phyloP scores from a whole-genome alignment of 208 protist species.

The Endotrypanum monterogeii region DNA sequence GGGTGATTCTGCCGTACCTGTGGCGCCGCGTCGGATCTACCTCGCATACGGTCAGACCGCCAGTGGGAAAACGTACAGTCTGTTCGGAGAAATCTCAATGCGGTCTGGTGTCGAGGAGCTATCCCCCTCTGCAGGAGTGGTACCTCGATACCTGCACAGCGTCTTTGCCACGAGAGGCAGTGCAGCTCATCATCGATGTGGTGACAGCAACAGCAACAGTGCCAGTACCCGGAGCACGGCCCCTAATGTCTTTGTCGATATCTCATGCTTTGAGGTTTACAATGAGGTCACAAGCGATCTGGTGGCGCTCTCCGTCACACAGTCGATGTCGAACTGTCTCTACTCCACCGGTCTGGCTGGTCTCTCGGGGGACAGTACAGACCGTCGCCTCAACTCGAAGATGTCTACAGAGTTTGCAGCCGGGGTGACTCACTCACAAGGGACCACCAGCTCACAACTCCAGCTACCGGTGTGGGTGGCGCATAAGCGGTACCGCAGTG shows the following conservation, averaged over 20 bases:
- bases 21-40: constrained; percentile 29
- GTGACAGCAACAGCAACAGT: neutral
- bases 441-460: neutral
- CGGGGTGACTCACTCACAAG: neutral
- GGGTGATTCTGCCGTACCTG: neutral
- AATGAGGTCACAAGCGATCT: constrained; percentile 78
- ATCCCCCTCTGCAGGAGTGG: constrained; percentile 38
- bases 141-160: constrained; percentile 58
- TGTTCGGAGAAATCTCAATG: constrained; percentile 47
- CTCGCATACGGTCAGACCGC: constrained; percentile 88
- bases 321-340: constrained; percentile 1
- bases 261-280: constrained; percentile 82
- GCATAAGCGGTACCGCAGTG: constrained; percentile 15
- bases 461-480: constrained; percentile 23
- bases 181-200: neutral
- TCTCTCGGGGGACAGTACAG: neutral
- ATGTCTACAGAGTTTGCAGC: neutral
- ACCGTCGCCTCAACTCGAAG: constrained; percentile 5
- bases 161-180: constrained; percentile 23
- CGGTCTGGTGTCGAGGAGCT: neutral
- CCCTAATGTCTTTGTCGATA: constrained; percentile 39
- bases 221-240: neutral
- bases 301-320: constrained; percentile 38
- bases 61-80: constrained; percentile 84
- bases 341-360: neutral